Conservation (phyloP, 139 green algal species). For the Gonium pectorale region DNA sequence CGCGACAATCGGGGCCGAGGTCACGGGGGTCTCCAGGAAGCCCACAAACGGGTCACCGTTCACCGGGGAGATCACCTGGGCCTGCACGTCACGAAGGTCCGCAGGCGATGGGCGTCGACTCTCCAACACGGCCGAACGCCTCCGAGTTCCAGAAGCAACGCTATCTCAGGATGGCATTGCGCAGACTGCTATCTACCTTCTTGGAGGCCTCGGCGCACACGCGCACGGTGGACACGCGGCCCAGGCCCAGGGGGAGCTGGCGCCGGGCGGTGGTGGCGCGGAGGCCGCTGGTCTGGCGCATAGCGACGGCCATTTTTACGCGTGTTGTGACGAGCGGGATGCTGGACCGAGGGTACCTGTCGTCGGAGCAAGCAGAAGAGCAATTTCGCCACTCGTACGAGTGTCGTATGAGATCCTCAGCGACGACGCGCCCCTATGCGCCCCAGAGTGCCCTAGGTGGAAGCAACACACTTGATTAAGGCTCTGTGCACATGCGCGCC, state of each 20-base stretch:
- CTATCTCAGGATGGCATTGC: too few relatives aligned
- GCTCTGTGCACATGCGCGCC: too few relatives aligned
- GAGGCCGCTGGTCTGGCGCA: slow-evolving; percentile 21
- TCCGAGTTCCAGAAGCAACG: background rate
- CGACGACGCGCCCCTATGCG: too few relatives aligned
- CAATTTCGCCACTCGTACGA: too few relatives aligned
- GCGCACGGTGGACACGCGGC: slow-evolving; percentile 30
- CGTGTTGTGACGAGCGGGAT: too few relatives aligned
- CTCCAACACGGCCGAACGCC: background rate
- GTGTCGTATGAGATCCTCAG: too few relatives aligned
- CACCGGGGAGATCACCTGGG: slow-evolving; percentile 91
- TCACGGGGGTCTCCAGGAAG: slow-evolving; percentile 97
- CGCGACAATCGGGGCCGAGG: slow-evolving; percentile 91
- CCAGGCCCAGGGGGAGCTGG: slow-evolving; percentile 36
- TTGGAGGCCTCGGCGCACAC: slow-evolving; percentile 16
- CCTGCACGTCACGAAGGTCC: slow-evolving; percentile 46
- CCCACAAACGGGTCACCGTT: slow-evolving; percentile 98
- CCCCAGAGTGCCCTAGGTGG: too few relatives aligned
- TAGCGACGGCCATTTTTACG: slow-evolving; percentile 40
- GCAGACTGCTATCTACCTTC: slow-evolving; percentile 43
- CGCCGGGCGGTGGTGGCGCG: slow-evolving; percentile 25
- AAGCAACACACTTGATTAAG: too few relatives aligned
- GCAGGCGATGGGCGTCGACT: background rate
- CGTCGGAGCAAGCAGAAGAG: too few relatives aligned
- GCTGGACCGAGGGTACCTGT: too few relatives aligned